These are phyloP conservation scores for Beta corolliflora DNA, from an alignment of 179 eudicot genomes.

Conservation along the genomic window DNA sequence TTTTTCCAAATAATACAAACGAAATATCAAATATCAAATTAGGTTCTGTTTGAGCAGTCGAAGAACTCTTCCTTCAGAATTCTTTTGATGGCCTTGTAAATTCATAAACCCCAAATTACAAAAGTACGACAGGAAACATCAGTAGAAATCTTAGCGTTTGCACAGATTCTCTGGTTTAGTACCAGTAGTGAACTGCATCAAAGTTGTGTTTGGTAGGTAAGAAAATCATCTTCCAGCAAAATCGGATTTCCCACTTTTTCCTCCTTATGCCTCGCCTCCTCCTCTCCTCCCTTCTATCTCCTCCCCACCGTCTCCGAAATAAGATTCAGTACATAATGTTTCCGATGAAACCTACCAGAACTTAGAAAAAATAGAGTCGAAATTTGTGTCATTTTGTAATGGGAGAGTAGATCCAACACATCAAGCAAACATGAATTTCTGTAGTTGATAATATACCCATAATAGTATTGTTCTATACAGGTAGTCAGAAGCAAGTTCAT, in stretches of 20 bases:
- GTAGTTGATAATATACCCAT: neutral
- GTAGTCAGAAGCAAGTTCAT: neutral
- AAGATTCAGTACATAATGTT: no score
- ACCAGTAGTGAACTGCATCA: no score
- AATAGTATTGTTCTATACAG: constrained; percentile 3
- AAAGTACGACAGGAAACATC: neutral
- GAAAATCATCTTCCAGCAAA: no score
- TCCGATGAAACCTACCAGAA: no score
- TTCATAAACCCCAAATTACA: neutral
- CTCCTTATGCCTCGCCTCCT: no score
- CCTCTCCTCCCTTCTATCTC: no score
- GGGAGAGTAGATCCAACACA: neutral
- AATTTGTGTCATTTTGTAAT: neutral
- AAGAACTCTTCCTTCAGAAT: neutral
- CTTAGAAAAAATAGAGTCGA: no score
- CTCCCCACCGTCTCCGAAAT: no score
- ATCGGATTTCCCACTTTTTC: no score
- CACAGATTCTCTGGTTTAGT: neutral
- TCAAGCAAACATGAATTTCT: constrained; percentile 3
- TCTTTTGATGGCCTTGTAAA: neutral
- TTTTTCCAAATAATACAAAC: neutral
- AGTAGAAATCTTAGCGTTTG: no score
- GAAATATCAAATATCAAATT: neutral
- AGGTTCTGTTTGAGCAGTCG: no score
- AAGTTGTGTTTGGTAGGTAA: no score